Evolutionary conservation across 495 filamentous ascomycete species (phyloP).

Genomic region (Talaromyces trachyspermus): DNA sequence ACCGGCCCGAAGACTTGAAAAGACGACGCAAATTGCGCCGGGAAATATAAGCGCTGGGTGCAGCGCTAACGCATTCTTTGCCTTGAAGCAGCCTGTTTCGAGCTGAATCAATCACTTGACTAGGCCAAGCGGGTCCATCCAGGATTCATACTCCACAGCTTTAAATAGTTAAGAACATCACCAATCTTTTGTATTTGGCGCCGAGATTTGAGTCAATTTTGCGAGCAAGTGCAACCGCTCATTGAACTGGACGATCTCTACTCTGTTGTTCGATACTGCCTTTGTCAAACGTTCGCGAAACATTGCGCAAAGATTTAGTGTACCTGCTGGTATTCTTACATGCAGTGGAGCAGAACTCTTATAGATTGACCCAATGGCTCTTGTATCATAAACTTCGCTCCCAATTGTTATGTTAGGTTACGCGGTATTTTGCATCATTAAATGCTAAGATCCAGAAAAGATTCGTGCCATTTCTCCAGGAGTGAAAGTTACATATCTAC

Average conservation of each 20-base stretch:
- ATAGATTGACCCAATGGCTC: not conserved
- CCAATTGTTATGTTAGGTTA: not conserved
- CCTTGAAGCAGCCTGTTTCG: too few relatives aligned
- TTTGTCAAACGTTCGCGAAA: not conserved
- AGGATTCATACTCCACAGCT: too few relatives aligned
- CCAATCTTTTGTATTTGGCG: too few relatives aligned
- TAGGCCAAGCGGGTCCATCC: too few relatives aligned
- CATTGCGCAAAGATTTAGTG: not conserved
- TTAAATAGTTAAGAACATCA: too few relatives aligned
- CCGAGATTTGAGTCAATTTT: not conserved
- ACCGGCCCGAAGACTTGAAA: not conserved
- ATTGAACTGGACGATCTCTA: not conserved
- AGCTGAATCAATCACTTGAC: too few relatives aligned
- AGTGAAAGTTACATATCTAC: constrained; percentile 5
- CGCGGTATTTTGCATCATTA: not conserved
- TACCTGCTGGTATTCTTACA: not conserved
- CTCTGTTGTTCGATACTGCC: not conserved
- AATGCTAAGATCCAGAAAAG: not conserved
- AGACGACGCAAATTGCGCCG: not conserved
- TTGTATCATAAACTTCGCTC: not conserved
- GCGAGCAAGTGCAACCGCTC: not conserved
- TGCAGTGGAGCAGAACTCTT: not conserved
- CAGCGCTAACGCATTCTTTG: too few relatives aligned
- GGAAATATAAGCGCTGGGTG: too few relatives aligned
- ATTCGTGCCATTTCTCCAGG: constrained; percentile 4